phyloP scores from a whole-genome alignment of 2,329 filamentous ascomycete species.

The Aspergillus tubingensis region DNA sequence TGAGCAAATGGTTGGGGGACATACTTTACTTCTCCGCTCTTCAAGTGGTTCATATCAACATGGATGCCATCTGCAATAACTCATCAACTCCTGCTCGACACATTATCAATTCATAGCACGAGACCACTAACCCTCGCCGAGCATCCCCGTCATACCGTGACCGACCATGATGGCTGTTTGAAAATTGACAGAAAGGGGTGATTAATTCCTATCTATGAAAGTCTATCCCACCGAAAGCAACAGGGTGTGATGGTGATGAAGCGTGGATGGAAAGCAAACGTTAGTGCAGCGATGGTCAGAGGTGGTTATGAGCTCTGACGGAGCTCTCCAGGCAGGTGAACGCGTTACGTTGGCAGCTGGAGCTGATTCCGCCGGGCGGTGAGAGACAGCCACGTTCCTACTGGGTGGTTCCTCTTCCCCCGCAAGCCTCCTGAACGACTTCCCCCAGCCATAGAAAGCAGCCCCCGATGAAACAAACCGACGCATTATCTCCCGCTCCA shows the following conservation, averaged over 20 bases:
- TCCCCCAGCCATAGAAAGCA: constrained; percentile 12
- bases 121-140: constrained; percentile 45
- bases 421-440: constrained; percentile 24
- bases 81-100: constrained; percentile 20
- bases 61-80: constrained; percentile 85
- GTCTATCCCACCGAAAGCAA: background rate
- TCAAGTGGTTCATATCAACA: constrained; percentile 96
- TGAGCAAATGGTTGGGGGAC: constrained; percentile 37
- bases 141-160: constrained; percentile 44
- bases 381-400: constrained; percentile 3
- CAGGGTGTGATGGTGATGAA: background rate
- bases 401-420: constrained; percentile 18
- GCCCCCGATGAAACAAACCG: constrained; percentile 4
- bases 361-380: constrained; percentile 27
- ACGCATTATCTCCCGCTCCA: constrained; percentile 9
- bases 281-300: constrained; percentile 21
- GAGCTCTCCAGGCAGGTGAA: constrained; percentile 33
- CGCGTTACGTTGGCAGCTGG: constrained; percentile 30
- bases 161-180: constrained; percentile 39
- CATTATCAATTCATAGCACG: constrained; percentile 7
- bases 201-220: background rate
- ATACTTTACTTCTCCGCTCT: constrained; percentile 99
- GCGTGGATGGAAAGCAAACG: constrained; percentile 2
- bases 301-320: constrained; percentile 20
- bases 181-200: background rate